A percentile compares a stretch with the other conserved stretches of the same genome.
These are phyloP conservation scores for Populus hybrid DNA, from an alignment of 441 rosid genomes.

Conservation along the genomic window DNA sequence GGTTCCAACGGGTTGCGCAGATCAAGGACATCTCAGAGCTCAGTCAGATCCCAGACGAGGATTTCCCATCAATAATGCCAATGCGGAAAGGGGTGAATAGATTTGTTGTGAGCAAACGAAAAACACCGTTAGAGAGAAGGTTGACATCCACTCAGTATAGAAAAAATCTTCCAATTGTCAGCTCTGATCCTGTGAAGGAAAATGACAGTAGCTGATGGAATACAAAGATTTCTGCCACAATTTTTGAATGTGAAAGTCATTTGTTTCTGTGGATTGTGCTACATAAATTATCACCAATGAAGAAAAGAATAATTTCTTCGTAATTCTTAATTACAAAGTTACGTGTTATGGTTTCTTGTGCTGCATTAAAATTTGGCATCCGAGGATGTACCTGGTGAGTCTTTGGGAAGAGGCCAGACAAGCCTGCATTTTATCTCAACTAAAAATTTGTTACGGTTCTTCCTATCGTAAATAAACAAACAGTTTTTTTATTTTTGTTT, in stretches of 20 bases:
- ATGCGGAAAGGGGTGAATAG: conserved; percentile 97
- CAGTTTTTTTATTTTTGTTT: too few relatives aligned
- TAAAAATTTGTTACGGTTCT: too few relatives aligned
- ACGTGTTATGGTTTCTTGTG: too few relatives aligned
- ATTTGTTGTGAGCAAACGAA: conserved; percentile 93
- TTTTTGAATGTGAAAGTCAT: not conserved
- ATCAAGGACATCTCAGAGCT: conserved; percentile 92
- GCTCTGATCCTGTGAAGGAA: conserved; percentile 44
- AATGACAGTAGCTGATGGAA: conserved; percentile 23
- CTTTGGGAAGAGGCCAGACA: too few relatives aligned
- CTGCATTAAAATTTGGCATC: too few relatives aligned
- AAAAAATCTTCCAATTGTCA: conserved; percentile 51
- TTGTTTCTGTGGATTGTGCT: not conserved
- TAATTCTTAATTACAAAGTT: too few relatives aligned
- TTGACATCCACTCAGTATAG: conserved; percentile 73
- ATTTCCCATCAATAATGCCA: conserved; percentile 96
- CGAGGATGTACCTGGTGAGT: too few relatives aligned
- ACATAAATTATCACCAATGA: not conserved
- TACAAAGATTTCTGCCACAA: not conserved
- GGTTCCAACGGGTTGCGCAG: conserved; percentile 87
- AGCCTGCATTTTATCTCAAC: too few relatives aligned
- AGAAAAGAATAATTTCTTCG: not conserved
- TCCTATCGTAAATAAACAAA: too few relatives aligned
- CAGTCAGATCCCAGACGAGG: conserved; percentile 92
- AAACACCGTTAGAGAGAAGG: conserved; percentile 84